Evolutionary conservation across 2,329 filamentous ascomycete species (phyloP).

Genomic region (Elsinoe perseae): DNA sequence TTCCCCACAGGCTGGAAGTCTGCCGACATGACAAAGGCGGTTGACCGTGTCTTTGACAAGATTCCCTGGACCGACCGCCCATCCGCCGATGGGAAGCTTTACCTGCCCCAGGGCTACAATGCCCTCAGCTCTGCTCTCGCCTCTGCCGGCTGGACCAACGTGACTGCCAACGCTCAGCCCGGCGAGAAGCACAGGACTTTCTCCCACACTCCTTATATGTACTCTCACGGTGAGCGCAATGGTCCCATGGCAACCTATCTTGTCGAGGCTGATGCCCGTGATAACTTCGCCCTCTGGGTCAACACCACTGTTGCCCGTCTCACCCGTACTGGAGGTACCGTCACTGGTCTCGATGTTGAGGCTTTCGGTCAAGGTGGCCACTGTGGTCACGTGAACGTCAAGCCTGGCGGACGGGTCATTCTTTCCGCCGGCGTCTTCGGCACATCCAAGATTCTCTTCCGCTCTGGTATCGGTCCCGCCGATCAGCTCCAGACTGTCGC

Average conservation of each 20-base stretch:
- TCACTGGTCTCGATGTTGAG: slow-evolving; percentile 63
- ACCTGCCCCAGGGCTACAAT: slow-evolving; percentile 59
- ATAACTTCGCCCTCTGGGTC: slow-evolving; percentile 60
- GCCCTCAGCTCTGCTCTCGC: slow-evolving; percentile 53
- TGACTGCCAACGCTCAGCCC: slow-evolving; percentile 53
- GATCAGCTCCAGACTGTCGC: slow-evolving; percentile 41
- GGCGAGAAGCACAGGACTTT: slow-evolving; percentile 59
- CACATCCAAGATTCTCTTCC: slow-evolving; percentile 60
- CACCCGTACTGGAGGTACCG: slow-evolving; percentile 53
- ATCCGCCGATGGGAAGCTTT: slow-evolving; percentile 58
- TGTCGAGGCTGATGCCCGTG: slow-evolving; percentile 49
- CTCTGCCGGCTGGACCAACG: slow-evolving; percentile 54
- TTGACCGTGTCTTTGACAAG: slow-evolving; percentile 56
- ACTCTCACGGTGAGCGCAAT: slow-evolving; percentile 55
- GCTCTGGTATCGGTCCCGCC: slow-evolving; percentile 60
- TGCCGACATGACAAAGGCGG: slow-evolving; percentile 52
- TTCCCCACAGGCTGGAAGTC: slow-evolving; percentile 67
- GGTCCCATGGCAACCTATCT: slow-evolving; percentile 67
- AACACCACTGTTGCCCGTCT: slow-evolving; percentile 61
- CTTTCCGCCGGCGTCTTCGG: slow-evolving; percentile 62
- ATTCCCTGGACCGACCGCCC: slow-evolving; percentile 62
- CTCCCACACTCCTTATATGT: slow-evolving; percentile 60
- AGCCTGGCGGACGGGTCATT: slow-evolving; percentile 55
- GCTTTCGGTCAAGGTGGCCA: slow-evolving; percentile 47
- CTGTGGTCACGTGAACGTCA: slow-evolving; percentile 53